Percentiles rank a stretch among this genome's conserved stretches.
Conservation (phyloP, 2,329 filamentous ascomycete species). For the Beauveria rudraprayagi region DNA sequence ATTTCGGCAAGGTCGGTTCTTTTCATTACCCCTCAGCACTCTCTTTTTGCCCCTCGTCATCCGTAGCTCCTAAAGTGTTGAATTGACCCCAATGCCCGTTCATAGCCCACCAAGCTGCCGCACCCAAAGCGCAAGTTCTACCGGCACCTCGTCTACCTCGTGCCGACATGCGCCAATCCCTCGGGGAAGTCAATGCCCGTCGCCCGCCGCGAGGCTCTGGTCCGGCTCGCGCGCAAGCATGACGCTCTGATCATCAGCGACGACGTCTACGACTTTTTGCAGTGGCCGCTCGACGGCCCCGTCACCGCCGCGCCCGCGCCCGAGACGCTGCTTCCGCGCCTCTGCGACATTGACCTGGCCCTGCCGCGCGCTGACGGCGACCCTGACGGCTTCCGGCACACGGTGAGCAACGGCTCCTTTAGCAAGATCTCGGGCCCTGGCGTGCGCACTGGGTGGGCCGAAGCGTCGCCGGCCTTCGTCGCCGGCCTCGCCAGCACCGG, state of each 20-base stretch:
- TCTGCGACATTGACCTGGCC: slow-evolving; percentile 69
- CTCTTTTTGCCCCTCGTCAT: background rate
- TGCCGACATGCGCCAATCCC: slow-evolving; percentile 85
- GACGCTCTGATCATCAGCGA: slow-evolving; percentile 81
- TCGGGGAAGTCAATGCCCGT: slow-evolving; percentile 76
- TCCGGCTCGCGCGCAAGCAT: slow-evolving; percentile 67
- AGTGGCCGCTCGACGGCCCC: slow-evolving; percentile 54
- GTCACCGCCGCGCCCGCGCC: slow-evolving; percentile 19
- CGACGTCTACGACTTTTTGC: slow-evolving; percentile 90
- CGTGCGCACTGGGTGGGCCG: slow-evolving; percentile 78
- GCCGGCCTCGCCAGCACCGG: slow-evolving; percentile 45
- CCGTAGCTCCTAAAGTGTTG: background rate
- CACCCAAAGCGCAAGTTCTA: slow-evolving; percentile 67
- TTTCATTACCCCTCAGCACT: background rate
- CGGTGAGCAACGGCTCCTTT: slow-evolving; percentile 81
- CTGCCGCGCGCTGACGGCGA: slow-evolving; percentile 47
- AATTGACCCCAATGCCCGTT: background rate
- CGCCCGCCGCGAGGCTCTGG: slow-evolving; percentile 55
- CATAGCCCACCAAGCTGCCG: slow-evolving; percentile 44
- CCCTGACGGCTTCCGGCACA: slow-evolving; percentile 59
- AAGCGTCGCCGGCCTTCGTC: slow-evolving; percentile 53
- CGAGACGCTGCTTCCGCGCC: slow-evolving; percentile 56
- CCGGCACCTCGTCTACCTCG: slow-evolving; percentile 78
- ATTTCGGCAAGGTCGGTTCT: background rate
- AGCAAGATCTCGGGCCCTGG: slow-evolving; percentile 82